Evolutionary conservation across 305 asterid genomes (phyloP), one percentile per base, ranked within the genome.

Genomic region (Fraxinus angustifolia): DNA sequence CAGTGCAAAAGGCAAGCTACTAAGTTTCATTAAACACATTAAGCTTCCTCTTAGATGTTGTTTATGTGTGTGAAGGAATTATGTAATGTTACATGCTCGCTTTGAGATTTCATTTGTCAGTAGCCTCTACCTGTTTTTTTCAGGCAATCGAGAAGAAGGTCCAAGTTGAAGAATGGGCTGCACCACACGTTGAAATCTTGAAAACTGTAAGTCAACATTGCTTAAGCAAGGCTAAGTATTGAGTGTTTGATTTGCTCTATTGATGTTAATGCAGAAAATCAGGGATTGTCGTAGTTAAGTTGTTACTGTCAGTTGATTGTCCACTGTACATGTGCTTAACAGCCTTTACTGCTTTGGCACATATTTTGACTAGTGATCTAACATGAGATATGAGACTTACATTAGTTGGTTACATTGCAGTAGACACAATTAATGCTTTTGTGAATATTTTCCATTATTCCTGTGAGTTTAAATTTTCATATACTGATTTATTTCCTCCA

Each of bases 81-180:
- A 76, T 78, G 67, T 50, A 73, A 36, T 75, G 31, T 30, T 65
- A 23, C 78, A 73, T 83, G 79, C 73, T 73, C 68, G 56, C 80
- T 81, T 80, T 40, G 42, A 79, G 78, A 48, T 30, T 11, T 50
- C n/a, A 73, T 79, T 42, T 40, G 62, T 50, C 78, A 53, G 50
- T 77, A 72, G 82, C 36, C 56, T 73, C 72, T 53, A 65, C 62
- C 73, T 42, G 71, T 10, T 74, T 81, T 53, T 79, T 68, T 79
- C 79, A 96, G 99, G 98, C 90, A 65, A 31, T 84, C 77, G 98
- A 94, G 88, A 93, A 89, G 88, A 93, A 88, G 89, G 91, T 88
- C 21, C 93, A 88, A 85, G 97, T 90, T 85, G 94, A 86, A 87
- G 87, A 85, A 68, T 94, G 97, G 98, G 97, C 93, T 85, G 93